Evolutionary conservation across 768 basidiomycete genomes (phyloP).

Genomic region (Cystobasidium onofrii): DNA sequence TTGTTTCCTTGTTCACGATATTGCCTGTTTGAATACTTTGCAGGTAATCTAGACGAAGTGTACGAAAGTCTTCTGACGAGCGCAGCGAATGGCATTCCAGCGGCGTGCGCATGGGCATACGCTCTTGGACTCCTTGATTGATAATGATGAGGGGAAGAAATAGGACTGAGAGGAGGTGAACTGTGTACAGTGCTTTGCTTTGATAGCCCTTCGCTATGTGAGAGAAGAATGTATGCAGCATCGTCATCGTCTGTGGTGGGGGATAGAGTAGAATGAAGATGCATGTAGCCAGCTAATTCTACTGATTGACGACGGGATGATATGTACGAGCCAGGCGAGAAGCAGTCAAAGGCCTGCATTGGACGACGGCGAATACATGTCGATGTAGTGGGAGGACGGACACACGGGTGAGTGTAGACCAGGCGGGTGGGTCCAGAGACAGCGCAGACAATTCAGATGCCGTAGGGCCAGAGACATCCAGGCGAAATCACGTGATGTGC

Average conservation of each 20-base stretch:
- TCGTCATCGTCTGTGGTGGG: too few relatives aligned
- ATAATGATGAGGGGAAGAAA: not conserved
- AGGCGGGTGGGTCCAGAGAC: not conserved
- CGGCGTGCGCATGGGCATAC: not conserved
- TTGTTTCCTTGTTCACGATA: not conserved
- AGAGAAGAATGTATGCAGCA: too few relatives aligned
- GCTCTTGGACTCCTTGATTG: not conserved
- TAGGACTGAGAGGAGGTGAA: not conserved
- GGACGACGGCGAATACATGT: too few relatives aligned
- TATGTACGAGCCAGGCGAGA: not conserved
- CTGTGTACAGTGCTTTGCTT: not conserved
- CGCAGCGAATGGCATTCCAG: not conserved
- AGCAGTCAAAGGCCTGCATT: constrained; percentile 1
- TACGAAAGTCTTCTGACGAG: not conserved
- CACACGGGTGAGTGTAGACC: too few relatives aligned
- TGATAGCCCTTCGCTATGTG: not conserved
- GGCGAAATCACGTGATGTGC: not conserved
- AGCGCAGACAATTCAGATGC: not conserved
- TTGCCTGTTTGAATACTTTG: not conserved
- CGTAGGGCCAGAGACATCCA: not conserved
- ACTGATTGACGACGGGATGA: not conserved
- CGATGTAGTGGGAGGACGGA: too few relatives aligned
- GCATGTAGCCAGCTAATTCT: not conserved
- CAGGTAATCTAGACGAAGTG: not conserved
- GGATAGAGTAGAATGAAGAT: not conserved